Base-by-base conservation (phyloP, 768 basidiomycete species). In the Kwoniella shandongensis region DNA sequence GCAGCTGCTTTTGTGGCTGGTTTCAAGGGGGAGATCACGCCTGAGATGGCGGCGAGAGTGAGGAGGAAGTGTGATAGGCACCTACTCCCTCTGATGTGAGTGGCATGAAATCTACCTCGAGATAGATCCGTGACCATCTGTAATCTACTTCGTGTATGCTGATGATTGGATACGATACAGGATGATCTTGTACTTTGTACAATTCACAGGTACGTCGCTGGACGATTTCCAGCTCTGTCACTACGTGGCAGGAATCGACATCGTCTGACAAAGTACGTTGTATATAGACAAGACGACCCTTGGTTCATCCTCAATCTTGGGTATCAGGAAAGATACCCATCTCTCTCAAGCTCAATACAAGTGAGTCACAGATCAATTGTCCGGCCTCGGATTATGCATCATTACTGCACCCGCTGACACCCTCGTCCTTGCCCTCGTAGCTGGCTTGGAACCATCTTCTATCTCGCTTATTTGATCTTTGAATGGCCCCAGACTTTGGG, bases 1-100 rank as follows among this genome's bases (percentile, higher is more conserved):
- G 67, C 67, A 5, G 70, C 70, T 4, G 62, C 54, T 20, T 55
- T 72, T 26, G 70, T 69, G n/a, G 62, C 62, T 35, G 65, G 62
- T n/a, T 64, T 69, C 47, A 54, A 52, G 1, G 67, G 65, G 2
- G 51, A 62, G 32, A 54, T 72, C 22, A 61, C 63, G 32, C 59
- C 59, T 10, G 27, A 44, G 5, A 61, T 60, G 45, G 57, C 67
- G 2, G 44, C 55, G 13, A 47, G 63, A 15, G 63, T 72, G 6
- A 39, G 57, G 15, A 48, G 63, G 32, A 72, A 72, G 65, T 62
- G 61, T 36, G 70, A 72, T 45, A 29, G 51, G 48, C n/a, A 63
- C 27, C 26, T 68, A 5, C 40, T 68, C 7, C 61, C 61, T 48
- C 32, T 62, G 3, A 57, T 57, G 55, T 62, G 38, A 26, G 61